Evolutionary conservation across 371 early-diverging fungal genomes (phyloP).

Genomic region (Agmasoma carcini): DNA sequence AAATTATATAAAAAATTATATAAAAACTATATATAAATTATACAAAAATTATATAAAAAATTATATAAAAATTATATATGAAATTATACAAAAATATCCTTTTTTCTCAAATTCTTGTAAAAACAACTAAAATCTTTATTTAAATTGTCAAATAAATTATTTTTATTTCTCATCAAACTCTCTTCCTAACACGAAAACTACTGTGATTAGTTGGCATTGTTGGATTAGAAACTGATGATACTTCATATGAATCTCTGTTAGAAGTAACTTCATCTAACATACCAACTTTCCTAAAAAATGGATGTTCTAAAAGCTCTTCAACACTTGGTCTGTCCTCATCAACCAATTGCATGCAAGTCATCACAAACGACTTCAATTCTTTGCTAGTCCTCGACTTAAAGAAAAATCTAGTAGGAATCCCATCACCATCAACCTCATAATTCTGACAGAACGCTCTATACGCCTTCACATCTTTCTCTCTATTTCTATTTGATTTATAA

Average conservation of each 20-base stretch:
- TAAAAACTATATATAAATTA: too few relatives aligned
- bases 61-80: too few relatives aligned
- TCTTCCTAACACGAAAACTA: neutral
- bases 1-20: too few relatives aligned
- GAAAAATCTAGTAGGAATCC: constrained; percentile 23
- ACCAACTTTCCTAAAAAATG: constrained; percentile 44
- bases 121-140: too few relatives aligned
- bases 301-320: constrained; percentile 46
- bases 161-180: too few relatives aligned
- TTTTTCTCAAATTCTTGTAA: too few relatives aligned
- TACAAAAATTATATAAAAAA: too few relatives aligned
- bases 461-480: constrained; percentile 29
- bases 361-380: constrained; percentile 48
- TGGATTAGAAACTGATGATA: too few relatives aligned
- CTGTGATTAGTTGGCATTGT: neutral
- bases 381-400: constrained; percentile 35
- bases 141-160: too few relatives aligned
- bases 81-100: too few relatives aligned
- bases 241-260: too few relatives aligned
- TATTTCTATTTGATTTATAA: constrained; percentile 31
- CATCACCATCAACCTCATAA: neutral
- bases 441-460: constrained; percentile 39
- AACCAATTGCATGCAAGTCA: constrained; percentile 40
- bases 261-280: too few relatives aligned
- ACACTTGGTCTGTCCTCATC: constrained; percentile 44